Evolutionary conservation across 768 basidiomycete genomes (phyloP), one percentile per base, ranked within the genome.

Genomic region (Termitomyces sp.): DNA sequence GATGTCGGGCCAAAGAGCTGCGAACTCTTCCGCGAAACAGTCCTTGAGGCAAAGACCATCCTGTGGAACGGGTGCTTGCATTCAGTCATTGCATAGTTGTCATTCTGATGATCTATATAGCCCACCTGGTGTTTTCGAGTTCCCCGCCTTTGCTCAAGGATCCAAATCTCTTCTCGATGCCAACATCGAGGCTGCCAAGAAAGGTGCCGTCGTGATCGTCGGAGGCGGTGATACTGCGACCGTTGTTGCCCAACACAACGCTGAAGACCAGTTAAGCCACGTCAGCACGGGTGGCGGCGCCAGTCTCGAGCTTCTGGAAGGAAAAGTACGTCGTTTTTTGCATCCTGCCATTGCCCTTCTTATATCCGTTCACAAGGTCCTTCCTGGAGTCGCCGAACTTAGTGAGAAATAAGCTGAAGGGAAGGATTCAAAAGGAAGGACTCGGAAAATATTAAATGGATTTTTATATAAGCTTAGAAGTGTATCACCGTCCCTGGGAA

Each of bases 211-310:
- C 7, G 96, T 99, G 61, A 98, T 99, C 65, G 88, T 98, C 56
- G 96, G 96, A 54, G 95, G 94, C 63, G 93, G 93, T 60, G 94
- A 95, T 71, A 96, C 93, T 41, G 96, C 96, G n/a, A 98, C 96
- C 5, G 82, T 98, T 35, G 95, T 87, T 54, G 95, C 91, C n/a
- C 85, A 95, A 63, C 82, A 89, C 68, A 78, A 77, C 11, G 85
- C 85, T 17, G 96, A 99, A 72, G 86, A 89, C 64, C 86, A 92
- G 71, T 79, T 99, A 61, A 95, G 90, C 73, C 96, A 99, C 74
- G 93, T 99, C 66, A 93, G 90, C 71, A 99, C 96, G 37, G 96
- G 96, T 60, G 96, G 91, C 45, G 92, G 92, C 51, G 93, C 93
- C 31, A 90, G 89, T 69, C 83, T 99, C 58, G 96, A 99, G 73